These are phyloP conservation scores for Furcasterigmium sp. DNA, from an alignment of 2,329 filamentous ascomycete species.

Conservation along the genomic window DNA sequence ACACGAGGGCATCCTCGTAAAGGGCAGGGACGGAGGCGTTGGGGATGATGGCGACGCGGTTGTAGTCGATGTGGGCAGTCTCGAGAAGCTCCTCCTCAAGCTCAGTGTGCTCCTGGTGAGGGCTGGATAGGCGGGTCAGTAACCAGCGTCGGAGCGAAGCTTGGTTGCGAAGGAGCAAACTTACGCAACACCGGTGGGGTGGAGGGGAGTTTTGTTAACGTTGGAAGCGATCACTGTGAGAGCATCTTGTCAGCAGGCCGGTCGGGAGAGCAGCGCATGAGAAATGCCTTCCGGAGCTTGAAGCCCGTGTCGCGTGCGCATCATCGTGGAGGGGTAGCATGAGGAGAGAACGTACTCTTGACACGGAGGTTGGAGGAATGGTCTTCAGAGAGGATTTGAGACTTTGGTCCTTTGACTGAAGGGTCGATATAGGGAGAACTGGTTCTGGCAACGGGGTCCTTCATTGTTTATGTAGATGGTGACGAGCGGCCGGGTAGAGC, in stretches of 20 bases:
- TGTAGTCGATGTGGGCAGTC: conserved; percentile 97
- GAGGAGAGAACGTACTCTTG: conserved; percentile 31
- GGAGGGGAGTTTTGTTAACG: conserved; percentile 88
- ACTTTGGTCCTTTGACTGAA: conserved; percentile 32
- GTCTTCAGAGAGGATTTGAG: conserved; percentile 28
- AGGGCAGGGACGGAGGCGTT: conserved; percentile 94
- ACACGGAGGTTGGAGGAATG: conserved; percentile 23
- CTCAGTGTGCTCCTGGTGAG: conserved; percentile 85
- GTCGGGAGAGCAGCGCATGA: not conserved
- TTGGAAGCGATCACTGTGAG: conserved; percentile 47
- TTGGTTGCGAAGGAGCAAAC: conserved; percentile 30
- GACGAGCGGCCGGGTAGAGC: not conserved
- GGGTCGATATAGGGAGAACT: conserved; percentile 32
- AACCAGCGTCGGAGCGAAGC: not conserved
- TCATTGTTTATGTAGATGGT: conserved; percentile 28
- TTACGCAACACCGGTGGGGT: conserved; percentile 86
- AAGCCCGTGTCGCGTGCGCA: not conserved
- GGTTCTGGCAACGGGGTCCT: conserved; percentile 32
- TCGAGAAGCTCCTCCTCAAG: conserved; percentile 94
- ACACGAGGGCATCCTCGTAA: conserved; percentile 97
- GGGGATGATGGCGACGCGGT: conserved; percentile 94
- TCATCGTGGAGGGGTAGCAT: not conserved
- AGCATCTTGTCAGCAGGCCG: conserved; percentile 1
- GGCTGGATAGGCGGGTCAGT: conserved; percentile 42
- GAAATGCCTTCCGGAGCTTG: no score